phyloP scores from a whole-genome alignment of 164 flowering plant species.

The Nymphaea thermarum region DNA sequence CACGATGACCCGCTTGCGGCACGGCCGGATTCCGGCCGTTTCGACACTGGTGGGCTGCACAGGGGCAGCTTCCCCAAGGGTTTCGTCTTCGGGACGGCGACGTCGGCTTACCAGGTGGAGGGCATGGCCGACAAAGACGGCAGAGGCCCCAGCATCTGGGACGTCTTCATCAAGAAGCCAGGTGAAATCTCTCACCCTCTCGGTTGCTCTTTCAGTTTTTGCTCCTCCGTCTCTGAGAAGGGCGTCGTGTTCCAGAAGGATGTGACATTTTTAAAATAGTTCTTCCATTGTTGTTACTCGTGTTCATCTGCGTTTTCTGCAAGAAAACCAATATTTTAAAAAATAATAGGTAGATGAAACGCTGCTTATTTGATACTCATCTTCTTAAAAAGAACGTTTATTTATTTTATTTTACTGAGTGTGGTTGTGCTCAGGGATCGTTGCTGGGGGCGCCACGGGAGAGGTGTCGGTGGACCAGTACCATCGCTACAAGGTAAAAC shows the following conservation, averaged over 20 bases:
- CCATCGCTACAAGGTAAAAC: slow-evolving; percentile 18
- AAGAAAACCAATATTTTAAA: too few relatives aligned
- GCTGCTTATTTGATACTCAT: too few relatives aligned
- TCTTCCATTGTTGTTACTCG: too few relatives aligned
- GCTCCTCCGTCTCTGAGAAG: too few relatives aligned
- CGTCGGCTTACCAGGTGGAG: slow-evolving; percentile 22
- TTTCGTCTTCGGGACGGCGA: slow-evolving; percentile 17
- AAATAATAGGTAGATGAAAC: too few relatives aligned
- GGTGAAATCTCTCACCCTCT: slow-evolving; percentile 2
- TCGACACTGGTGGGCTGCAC: slow-evolving; percentile 10
- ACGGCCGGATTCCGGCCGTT: not conserved
- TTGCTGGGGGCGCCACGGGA: slow-evolving; percentile 12
- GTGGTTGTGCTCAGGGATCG: slow-evolving; percentile 3
- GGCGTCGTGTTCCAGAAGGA: too few relatives aligned
- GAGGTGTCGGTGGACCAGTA: slow-evolving; percentile 20
- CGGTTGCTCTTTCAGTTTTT: too few relatives aligned
- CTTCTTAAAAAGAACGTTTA: not conserved
- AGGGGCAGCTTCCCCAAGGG: slow-evolving; percentile 14
- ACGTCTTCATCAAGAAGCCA: slow-evolving; percentile 9
- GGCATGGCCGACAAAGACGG: slow-evolving; percentile 19
- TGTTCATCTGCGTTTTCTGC: too few relatives aligned
- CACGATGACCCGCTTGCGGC: too few relatives aligned
- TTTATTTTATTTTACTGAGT: not conserved
- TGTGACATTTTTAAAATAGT: too few relatives aligned
- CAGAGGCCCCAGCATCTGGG: slow-evolving; percentile 24